phyloP scores from a whole-genome alignment of 2,329 filamentous ascomycete genomes.

The Paecilomyces niveus region DNA sequence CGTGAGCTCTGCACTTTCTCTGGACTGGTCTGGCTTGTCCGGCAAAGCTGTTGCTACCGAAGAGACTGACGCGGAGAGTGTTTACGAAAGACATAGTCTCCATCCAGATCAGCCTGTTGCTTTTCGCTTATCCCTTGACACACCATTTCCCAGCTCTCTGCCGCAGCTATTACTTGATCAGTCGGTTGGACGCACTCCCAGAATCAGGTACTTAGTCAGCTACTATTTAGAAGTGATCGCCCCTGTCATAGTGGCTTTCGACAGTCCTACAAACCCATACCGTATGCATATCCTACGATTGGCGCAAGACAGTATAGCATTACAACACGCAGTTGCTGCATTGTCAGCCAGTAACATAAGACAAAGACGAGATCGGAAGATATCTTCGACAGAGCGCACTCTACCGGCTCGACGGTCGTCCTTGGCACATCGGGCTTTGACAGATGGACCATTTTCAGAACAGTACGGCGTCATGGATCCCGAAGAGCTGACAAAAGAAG shows the following conservation, averaged over 20 bases:
- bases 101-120: neutral
- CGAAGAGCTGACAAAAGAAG: constrained; percentile 62
- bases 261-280: constrained; percentile 79
- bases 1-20: neutral
- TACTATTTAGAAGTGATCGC: constrained; percentile 93
- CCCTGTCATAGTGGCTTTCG: constrained; percentile 84
- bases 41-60: neutral
- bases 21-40: neutral
- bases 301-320: constrained; percentile 67
- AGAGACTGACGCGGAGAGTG: neutral
- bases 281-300: constrained; percentile 73
- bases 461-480: constrained; percentile 36
- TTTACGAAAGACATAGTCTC: neutral
- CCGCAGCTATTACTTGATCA: constrained; percentile 30
- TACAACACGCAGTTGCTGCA: constrained; percentile 90
- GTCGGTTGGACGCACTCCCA: constrained; percentile 59
- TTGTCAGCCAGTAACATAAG: constrained; percentile 82
- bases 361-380: constrained; percentile 59
- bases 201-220: constrained; percentile 82
- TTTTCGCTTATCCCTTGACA: neutral
- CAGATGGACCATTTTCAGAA: constrained; percentile 29
- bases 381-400: constrained; percentile 47
- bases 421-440: constrained; percentile 38
- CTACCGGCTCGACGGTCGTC: constrained; percentile 44
- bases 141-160: constrained; percentile 16